A percentile compares a stretch with the other conserved stretches of the same genome.
Conservation (phyloP, 306 rosid species). For the Prunus persica region Prunus_persica_NCBIv2 NC_034016.1:17887501-17888000, state of each 20-base stretch:
- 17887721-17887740: background rate
- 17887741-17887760: background rate
- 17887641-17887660: conserved; percentile 57
- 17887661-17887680: conserved; percentile 60
- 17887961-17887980: conserved; percentile 47
- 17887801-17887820: background rate
- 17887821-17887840: conserved; percentile 36
- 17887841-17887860: conserved; percentile 57
- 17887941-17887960: conserved; percentile 49
- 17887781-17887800: background rate
- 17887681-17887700: conserved; percentile 49
- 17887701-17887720: background rate
- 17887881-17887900: conserved; percentile 53
- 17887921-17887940: conserved; percentile 45
- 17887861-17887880: conserved; percentile 64
- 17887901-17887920: conserved; percentile 40
- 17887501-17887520: conserved; percentile 32
- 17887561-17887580: conserved; percentile 71
- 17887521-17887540: conserved; percentile 55
- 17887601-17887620: conserved; percentile 47
- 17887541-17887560: conserved; percentile 42
- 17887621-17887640: conserved; percentile 72
- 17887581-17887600: conserved; percentile 61
- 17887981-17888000: conserved; percentile 52
- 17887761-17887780: background rate